Base-by-base conservation (phyloP, 129 eudicot genomes). In the Cynara cardunculus region DNA sequence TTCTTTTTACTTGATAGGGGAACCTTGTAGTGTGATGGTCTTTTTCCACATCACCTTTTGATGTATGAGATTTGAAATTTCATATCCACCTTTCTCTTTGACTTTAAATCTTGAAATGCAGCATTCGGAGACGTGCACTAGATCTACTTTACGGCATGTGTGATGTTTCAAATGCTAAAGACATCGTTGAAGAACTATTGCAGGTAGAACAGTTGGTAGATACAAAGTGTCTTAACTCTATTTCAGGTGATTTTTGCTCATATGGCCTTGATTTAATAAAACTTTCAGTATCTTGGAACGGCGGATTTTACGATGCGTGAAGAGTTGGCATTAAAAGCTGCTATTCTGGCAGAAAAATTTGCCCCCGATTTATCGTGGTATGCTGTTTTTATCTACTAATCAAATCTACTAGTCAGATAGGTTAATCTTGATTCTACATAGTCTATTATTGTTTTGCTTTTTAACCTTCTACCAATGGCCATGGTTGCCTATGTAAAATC, bases 251-350 rank as follows among this genome's bases (percentile, higher is more conserved):
- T 61, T 72, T 49, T 72, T 62, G 22, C 59, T 76, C 53, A 19
- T 74, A 22, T 87, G 80, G 67, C 28, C 9, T 71, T 71, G 78
- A 24, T 65, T 59, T 25, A 46, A 28, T 71, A 30, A 35, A 25
- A 74, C 39, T 85, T 86, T 71, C 93, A 95, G 99, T 95, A 92
- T 87, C 97, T 95, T 56, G 91, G 90, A 81, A 76, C 97, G 26
- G 97, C 99, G 68, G 99, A 95, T 72, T 95, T 95, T 83, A 89
- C 97, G 61, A 95, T 95, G 99, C 99, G 99, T 46, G 99, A 95
- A 88, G 99, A 95, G 75, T 80, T 95, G 87, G 86, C 99, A 9
- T 89, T 95, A 14, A 95, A 95, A 85, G 96, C 94, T 85, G 99
- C 99, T 37, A 95, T 95, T 84, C 99, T 95, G 80, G 97, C 99